Evolutionary conservation across 768 basidiomycete genomes (phyloP).

Genomic region (Boletus eberwhitei): DNA sequence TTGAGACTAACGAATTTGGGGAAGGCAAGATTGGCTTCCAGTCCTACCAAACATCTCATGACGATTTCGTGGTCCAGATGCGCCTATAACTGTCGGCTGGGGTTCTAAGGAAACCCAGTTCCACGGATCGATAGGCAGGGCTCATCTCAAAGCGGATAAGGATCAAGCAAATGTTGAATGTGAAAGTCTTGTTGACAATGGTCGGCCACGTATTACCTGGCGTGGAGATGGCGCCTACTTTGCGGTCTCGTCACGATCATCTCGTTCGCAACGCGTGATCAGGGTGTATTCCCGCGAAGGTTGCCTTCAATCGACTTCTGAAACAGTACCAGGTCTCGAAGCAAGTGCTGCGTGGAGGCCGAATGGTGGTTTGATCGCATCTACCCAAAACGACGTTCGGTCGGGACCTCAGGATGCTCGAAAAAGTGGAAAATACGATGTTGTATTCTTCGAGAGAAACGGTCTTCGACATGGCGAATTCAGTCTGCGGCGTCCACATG

Average conservation of each 20-base stretch:
- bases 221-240: constrained; percentile 91
- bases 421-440: constrained; percentile 69
- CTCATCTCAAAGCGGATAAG: constrained; percentile 53
- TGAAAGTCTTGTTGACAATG: constrained; percentile 69
- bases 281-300: constrained; percentile 44
- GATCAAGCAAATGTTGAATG: constrained; percentile 38
- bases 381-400: constrained; percentile 74
- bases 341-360: constrained; percentile 82
- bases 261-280: constrained; percentile 25
- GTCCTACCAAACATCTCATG: background rate
- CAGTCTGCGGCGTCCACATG: constrained; percentile 42
- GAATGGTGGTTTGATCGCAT: constrained; percentile 79
- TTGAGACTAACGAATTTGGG: constrained; percentile 78
- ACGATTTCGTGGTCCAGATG: constrained; percentile 46
- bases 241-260: constrained; percentile 73
- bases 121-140: constrained; percentile 91
- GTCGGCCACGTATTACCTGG: constrained; percentile 78
- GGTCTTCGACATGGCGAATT: constrained; percentile 93
- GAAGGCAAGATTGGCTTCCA: constrained; percentile 52
- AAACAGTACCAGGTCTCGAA: constrained; percentile 80
- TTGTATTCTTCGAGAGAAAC: constrained; percentile 95
- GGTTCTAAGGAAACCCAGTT: constrained; percentile 97
- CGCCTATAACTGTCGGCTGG: constrained; percentile 96
- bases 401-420: constrained; percentile 67
- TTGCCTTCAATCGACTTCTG: constrained; percentile 77